Conservation (phyloP, 371 early-diverging fungal species). For the Choanephora cucurbitarum region DNA sequence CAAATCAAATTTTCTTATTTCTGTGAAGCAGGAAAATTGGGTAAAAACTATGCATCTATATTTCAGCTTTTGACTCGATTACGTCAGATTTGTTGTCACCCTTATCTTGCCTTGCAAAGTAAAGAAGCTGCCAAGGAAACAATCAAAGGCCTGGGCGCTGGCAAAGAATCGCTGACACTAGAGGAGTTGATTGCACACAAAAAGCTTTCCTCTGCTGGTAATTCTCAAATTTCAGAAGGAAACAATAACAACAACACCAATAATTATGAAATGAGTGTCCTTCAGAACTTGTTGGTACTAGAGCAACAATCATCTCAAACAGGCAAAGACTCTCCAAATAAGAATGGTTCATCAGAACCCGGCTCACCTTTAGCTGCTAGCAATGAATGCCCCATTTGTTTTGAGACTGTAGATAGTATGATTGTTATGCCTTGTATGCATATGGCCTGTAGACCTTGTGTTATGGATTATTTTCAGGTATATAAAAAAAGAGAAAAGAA, state of each 20-base stretch:
- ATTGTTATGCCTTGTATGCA: conserved; percentile 70
- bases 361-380: too few species aligned
- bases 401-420: conserved; percentile 50
- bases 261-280: conserved; percentile 39
- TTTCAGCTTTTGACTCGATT: conserved; percentile 55
- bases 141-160: conserved; percentile 12
- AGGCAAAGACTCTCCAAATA: background rate
- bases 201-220: conserved; percentile 13
- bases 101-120: conserved; percentile 47
- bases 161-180: conserved; percentile 20
- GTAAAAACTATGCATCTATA: conserved; percentile 52
- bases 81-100: conserved; percentile 72
- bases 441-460: conserved; percentile 62
- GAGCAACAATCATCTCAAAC: conserved; percentile 12
- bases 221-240: background rate
- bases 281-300: conserved; percentile 36
- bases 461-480: conserved; percentile 62
- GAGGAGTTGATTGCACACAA: conserved; percentile 52
- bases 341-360: background rate
- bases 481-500: background rate
- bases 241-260: background rate
- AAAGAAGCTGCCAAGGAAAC: conserved; percentile 14
- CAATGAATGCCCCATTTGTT: conserved; percentile 39
- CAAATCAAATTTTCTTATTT: conserved; percentile 48
- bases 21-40: conserved; percentile 43